Base-by-base conservation (phyloP, 129 eudicot genomes). In the Escallonia rubra region DNA sequence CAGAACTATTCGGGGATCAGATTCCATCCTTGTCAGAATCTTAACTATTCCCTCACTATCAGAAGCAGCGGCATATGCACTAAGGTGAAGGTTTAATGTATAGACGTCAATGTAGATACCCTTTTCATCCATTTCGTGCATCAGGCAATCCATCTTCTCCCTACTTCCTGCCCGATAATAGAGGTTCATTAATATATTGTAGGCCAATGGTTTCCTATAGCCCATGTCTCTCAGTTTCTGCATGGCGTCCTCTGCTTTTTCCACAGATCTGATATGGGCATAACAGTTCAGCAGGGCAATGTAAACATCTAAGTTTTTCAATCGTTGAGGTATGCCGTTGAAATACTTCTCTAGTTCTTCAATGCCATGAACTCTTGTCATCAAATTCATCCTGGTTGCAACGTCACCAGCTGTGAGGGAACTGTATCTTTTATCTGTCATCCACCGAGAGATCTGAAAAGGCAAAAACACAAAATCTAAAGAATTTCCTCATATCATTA, bases 371-470 rank as follows among this genome's bases (percentile, higher is more conserved):
- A 81, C 81, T 64, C 61, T 79, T 52, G 43, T 73, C 4, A 81
- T 71, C 65, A 84, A 67, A 67, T 74, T 52, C 53, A 87, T 49
- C 10, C 87, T 72, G 61, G 10, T 43, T 16, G 64, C 75, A 54
- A 72, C 64, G 45, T 81, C 90, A 39, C 13, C 59, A 41, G 63
- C 41, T 59, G 79, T 40, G 11, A 67, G 47, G 41, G 77, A 77
- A 41, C 76, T 46, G 68, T 64, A 72, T 63, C 81, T 67, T 81
- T 74, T 84, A 55, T 81, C 80, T 23, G 85, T 76, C 95, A 87
- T 87, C 95, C 95, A 87, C 52, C 73, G 73, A 8, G 90, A 87
- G 48, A 81, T 76, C 95, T 87, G 78, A 49, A 57, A 50, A 50
- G 52, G 9, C 23, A 42, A 12, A 3, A 54, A 5, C 41, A 51